Evolutionary conservation across 768 basidiomycete species (phyloP), one percentile per base, ranked within the genome.

Genomic region (Boletus rex-veris): DNA sequence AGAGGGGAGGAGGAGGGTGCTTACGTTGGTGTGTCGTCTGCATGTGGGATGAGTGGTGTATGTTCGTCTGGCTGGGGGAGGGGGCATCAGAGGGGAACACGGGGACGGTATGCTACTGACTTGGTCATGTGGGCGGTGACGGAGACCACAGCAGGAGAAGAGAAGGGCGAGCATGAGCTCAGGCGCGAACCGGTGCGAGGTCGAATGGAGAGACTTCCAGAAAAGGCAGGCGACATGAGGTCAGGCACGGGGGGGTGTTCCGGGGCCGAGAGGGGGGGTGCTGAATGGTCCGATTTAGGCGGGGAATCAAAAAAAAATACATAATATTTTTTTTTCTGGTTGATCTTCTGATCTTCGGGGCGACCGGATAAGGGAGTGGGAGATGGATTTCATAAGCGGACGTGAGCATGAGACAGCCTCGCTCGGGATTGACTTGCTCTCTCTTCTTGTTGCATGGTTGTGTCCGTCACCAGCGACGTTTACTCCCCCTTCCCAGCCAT

Each of bases 401-500:
- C 75, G 75, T 79, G 77, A 72, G 71, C 74, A 73, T 70, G 63
- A 67, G 71, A 69, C 73, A 66, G 35, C 65, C 73, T 78, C 78
- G 75, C 77, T 31, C 74, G 66, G 57, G 64, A 68, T 69, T 71
- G 69, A 67, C 67, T 67, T 63, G 54, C 28, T 28, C 63, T 58
- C 57, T 41, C 26, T 21, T 45, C 36, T 53, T 51, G 53, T 67
- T 70, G 67, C 66, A 86, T 87, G 84, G 84, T 85, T 69, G 76
- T 75, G 64, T 79, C 77, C 64, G 55, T 75, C 47, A 74, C 74
- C 71, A 72, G 74, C 71, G 83, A 82, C 71, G 73, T 81, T 46
- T 84, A 79, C 65, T 74, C 82, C 12, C 78, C 82, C 16, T 83
- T 82, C 69, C 79, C 78, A 45, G 72, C 75, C 52, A 76, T 80